Percentiles rank a stretch among this genome's conserved stretches.
These are phyloP conservation scores for Lasiosphaeriaceae sp. DNA, from an alignment of 495 filamentous ascomycete species.

Conservation along the genomic window DNA sequence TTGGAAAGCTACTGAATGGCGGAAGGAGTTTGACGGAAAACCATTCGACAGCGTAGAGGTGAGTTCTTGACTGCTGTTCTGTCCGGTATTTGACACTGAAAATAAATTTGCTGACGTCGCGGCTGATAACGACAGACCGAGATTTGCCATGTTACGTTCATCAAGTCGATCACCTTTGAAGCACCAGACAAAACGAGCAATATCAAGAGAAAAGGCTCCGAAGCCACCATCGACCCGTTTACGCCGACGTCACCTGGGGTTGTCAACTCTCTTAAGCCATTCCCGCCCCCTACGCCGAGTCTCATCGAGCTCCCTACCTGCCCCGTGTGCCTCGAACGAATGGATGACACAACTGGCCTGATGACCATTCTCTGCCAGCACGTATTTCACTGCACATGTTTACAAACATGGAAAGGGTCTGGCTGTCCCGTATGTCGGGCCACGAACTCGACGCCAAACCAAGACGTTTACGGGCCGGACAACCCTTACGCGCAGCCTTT, in stretches of 20 bases:
- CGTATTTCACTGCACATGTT: constrained; percentile 95
- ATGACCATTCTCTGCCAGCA: constrained; percentile 97
- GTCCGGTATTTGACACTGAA: no score
- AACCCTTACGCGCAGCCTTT: constrained; percentile 48
- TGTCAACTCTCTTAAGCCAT: constrained; percentile 65
- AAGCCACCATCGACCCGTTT: constrained; percentile 65
- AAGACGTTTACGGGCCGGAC: constrained; percentile 28
- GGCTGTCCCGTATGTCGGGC: constrained; percentile 95
- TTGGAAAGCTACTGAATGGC: constrained; percentile 71
- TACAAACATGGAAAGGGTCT: constrained; percentile 91
- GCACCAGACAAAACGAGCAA: constrained; percentile 37
- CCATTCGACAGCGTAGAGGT: constrained; percentile 94
- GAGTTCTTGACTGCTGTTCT: constrained; percentile 24
- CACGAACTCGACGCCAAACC: constrained; percentile 48
- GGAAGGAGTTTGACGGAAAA: constrained; percentile 88
- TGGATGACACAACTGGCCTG: constrained; percentile 94
- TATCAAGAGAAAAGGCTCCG: constrained; percentile 57
- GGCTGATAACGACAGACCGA: constrained; percentile 61
- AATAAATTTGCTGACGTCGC: neutral
- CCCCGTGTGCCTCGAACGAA: constrained; percentile 92
- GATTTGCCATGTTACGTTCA: constrained; percentile 92
- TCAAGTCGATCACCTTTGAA: constrained; percentile 77
- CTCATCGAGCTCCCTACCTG: constrained; percentile 92
- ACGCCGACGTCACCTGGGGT: constrained; percentile 50
- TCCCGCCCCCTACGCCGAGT: constrained; percentile 86